phyloP scores from a whole-genome alignment of 306 rosid species.

The Elaeagnus macrophylla region DNA sequence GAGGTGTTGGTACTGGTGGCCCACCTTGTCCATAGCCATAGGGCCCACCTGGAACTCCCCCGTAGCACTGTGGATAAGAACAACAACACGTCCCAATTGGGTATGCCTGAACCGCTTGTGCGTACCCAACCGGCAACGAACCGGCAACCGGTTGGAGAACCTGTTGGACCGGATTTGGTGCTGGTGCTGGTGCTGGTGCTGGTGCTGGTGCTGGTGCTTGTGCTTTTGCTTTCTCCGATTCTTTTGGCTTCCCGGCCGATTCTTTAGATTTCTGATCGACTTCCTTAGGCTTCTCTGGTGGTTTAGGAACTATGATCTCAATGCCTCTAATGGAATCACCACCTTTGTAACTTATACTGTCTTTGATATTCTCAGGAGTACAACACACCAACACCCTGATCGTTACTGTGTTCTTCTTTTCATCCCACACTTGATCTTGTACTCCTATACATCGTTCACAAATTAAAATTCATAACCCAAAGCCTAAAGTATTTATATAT shows the following conservation, averaged over 20 bases:
- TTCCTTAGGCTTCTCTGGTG: slow-evolving; percentile 11
- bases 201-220: slow-evolving; percentile 11
- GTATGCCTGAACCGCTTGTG: no score
- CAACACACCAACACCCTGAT: slow-evolving; percentile 65
- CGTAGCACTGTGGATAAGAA: neutral
- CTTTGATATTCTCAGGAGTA: slow-evolving; percentile 60
- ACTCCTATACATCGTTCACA: slow-evolving; percentile 55
- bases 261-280: neutral
- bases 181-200: no score
- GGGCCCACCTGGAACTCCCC: slow-evolving; percentile 15
- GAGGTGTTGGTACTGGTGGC: neutral
- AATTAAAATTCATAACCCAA: slow-evolving; percentile 11
- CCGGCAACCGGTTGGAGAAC: no score
- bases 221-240: neutral
- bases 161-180: no score
- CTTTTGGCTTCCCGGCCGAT: no score
- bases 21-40: slow-evolving; percentile 10
- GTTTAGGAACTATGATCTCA: slow-evolving; percentile 42
- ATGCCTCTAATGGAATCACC: slow-evolving; percentile 52
- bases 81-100: no score
- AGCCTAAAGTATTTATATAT: neutral
- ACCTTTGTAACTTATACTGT: slow-evolving; percentile 51
- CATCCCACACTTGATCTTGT: slow-evolving; percentile 54
- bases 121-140: no score
- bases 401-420: slow-evolving; percentile 41